A percentile compares a stretch with the other conserved stretches of the same genome.
Evolutionary conservation across 2,329 filamentous ascomycete genomes (phyloP).

Genomic region (Trichophyton simii): DNA sequence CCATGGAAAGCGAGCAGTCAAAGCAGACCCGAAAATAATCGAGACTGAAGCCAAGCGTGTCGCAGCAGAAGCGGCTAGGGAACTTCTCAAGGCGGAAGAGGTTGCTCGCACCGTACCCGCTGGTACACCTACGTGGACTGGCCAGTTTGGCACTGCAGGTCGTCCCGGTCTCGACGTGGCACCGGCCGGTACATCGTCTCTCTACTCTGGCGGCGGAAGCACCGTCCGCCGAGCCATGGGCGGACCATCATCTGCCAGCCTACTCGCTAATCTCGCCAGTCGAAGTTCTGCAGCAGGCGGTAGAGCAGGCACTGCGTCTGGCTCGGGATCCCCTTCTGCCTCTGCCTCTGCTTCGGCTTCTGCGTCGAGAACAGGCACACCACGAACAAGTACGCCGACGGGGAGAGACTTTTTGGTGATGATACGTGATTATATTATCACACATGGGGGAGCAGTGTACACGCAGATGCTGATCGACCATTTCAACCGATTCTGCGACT

Average conservation of each 20-base stretch:
- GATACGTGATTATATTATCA: constrained; percentile 66
- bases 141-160: constrained; percentile 65
- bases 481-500: constrained; percentile 69
- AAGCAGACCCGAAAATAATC: constrained; percentile 65
- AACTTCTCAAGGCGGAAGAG: constrained; percentile 60
- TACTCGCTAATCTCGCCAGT: constrained; percentile 29
- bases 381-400: constrained; percentile 27
- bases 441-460: constrained; percentile 64
- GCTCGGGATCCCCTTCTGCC: background rate
- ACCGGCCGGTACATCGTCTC: constrained; percentile 4
- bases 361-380: constrained; percentile 23
- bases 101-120: constrained; percentile 60
- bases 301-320: background rate
- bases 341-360: background rate
- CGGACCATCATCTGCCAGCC: constrained; percentile 30
- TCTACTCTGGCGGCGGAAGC: constrained; percentile 19
- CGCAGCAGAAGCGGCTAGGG: constrained; percentile 62
- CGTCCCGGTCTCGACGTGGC: constrained; percentile 44
- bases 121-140: constrained; percentile 89
- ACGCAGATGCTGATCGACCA: constrained; percentile 82
- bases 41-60: constrained; percentile 70
- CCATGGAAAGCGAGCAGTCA: constrained; percentile 56
- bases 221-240: constrained; percentile 24
- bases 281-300: constrained; percentile 12
- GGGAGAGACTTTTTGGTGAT: constrained; percentile 54